Percentiles rank a stretch among this genome's conserved stretches.
Conservation (phyloP, 2,329 filamentous ascomycete species). For the Aspergillus ochraceus region DNA sequence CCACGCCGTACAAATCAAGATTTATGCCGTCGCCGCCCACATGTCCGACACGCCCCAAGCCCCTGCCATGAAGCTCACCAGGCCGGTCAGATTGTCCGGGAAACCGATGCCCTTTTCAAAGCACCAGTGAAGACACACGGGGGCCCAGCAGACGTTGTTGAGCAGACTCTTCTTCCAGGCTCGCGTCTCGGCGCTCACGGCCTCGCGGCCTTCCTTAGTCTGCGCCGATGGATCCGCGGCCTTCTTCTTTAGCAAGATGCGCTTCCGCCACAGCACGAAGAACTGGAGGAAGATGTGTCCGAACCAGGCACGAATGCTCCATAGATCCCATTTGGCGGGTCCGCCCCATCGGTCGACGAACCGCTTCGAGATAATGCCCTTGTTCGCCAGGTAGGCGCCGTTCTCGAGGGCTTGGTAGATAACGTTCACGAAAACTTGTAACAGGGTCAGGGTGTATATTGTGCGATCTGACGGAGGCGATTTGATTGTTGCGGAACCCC, state of each 20-base stretch:
- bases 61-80: slow-evolving; percentile 56
- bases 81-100: slow-evolving; percentile 58
- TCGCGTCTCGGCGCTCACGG: slow-evolving; percentile 46
- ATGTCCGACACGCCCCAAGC: slow-evolving; percentile 45
- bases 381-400: slow-evolving; percentile 70
- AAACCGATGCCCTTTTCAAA: slow-evolving; percentile 63
- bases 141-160: slow-evolving; percentile 73
- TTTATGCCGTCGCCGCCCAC: slow-evolving; percentile 44
- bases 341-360: slow-evolving; percentile 47
- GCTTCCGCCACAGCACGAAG: slow-evolving; percentile 58
- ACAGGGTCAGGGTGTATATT: slow-evolving; percentile 59
- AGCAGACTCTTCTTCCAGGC: slow-evolving; percentile 62
- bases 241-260: slow-evolving; percentile 32
- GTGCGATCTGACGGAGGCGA: slow-evolving; percentile 44
- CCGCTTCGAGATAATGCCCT: slow-evolving; percentile 62
- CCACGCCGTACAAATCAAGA: not conserved
- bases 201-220: slow-evolving; percentile 30
- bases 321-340: slow-evolving; percentile 63
- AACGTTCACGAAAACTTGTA: slow-evolving; percentile 67
- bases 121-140: slow-evolving; percentile 83
- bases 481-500: slow-evolving; percentile 64
- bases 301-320: slow-evolving; percentile 80
- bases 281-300: slow-evolving; percentile 76
- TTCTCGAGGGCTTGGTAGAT: slow-evolving; percentile 82
- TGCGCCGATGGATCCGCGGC: slow-evolving; percentile 24